phyloP scores from a whole-genome alignment of 768 basidiomycete species.

The Melanogaster broomeanus region DNA sequence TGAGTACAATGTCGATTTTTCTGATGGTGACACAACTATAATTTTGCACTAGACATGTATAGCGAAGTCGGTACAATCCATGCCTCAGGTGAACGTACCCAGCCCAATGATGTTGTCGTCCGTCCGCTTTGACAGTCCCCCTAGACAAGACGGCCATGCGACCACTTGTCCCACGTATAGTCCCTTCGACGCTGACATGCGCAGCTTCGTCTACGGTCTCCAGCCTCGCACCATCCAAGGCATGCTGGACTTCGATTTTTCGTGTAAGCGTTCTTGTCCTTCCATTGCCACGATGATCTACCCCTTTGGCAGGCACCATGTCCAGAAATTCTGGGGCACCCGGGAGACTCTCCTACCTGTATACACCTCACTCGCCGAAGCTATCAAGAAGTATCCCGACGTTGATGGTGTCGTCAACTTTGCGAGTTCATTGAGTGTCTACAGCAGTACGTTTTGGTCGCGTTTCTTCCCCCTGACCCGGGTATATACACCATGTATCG shows the following conservation, averaged over 20 bases:
- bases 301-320: constrained; percentile 99
- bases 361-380: constrained; percentile 90
- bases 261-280: constrained; percentile 88
- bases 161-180: constrained; percentile 72
- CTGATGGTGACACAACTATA: too few species aligned
- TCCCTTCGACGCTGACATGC: constrained; percentile 92
- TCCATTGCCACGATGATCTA: constrained; percentile 99
- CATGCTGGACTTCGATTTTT: constrained; percentile 98
- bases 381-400: constrained; percentile 91
- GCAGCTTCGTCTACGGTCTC: constrained; percentile 96
- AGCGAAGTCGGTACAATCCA: constrained; percentile 70
- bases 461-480: too few species aligned
- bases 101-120: constrained; percentile 89
- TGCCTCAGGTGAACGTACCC: constrained; percentile 77
- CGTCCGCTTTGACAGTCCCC: constrained; percentile 66
- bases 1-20: too few species aligned
- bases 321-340: constrained; percentile 99
- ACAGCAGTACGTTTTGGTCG: constrained; percentile 92
- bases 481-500: too few species aligned
- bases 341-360: constrained; percentile 98
- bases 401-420: constrained; percentile 99
- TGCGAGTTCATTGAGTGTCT: constrained; percentile 90
- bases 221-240: constrained; percentile 99
- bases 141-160: constrained; percentile 34
- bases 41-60: too few species aligned